These are phyloP conservation scores for Colletotrichum tofieldiae DNA, from an alignment of 2,329 filamentous ascomycete species.

Conservation along the genomic window DNA sequence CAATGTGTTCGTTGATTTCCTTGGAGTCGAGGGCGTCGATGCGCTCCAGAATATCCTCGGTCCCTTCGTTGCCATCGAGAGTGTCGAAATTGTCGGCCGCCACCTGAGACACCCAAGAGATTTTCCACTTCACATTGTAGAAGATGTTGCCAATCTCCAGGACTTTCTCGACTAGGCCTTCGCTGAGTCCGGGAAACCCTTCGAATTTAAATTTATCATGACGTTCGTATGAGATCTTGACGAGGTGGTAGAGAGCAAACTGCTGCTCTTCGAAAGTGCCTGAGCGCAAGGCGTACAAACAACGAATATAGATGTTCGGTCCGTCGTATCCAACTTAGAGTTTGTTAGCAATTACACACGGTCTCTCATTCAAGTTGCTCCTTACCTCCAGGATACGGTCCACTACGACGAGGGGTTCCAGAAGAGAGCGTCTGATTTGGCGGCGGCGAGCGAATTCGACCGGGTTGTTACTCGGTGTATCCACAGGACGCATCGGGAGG, in stretches of 20 bases:
- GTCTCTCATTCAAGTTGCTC: conserved; percentile 44
- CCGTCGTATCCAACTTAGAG: conserved; percentile 74
- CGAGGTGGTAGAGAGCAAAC: conserved; percentile 93
- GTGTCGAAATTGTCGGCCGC: conserved; percentile 63
- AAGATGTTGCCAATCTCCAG: conserved; percentile 85
- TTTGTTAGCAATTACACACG: neutral
- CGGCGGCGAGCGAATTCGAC: conserved; percentile 75
- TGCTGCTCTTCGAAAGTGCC: conserved; percentile 85
- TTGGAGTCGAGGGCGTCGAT: conserved; percentile 75
- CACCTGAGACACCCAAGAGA: conserved; percentile 73
- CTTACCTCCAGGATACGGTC: conserved; percentile 73
- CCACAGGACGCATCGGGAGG: conserved; percentile 79
- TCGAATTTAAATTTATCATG: conserved; percentile 98
- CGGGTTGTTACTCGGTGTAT: conserved; percentile 82
- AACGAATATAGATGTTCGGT: conserved; percentile 92
- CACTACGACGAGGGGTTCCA: conserved; percentile 37
- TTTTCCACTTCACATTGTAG: conserved; percentile 85
- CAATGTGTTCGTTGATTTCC: conserved; percentile 75
- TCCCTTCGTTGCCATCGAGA: conserved; percentile 65
- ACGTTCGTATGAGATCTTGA: conserved; percentile 95
- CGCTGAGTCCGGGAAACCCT: conserved; percentile 88
- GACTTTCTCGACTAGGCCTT: conserved; percentile 88
- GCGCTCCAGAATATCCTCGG: conserved; percentile 72
- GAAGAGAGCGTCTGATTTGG: conserved; percentile 55
- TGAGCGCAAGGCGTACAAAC: conserved; percentile 86